Evolutionary conservation across 2,329 filamentous ascomycete species (phyloP).

Genomic region (Dichotomopilus funicola): DNA sequence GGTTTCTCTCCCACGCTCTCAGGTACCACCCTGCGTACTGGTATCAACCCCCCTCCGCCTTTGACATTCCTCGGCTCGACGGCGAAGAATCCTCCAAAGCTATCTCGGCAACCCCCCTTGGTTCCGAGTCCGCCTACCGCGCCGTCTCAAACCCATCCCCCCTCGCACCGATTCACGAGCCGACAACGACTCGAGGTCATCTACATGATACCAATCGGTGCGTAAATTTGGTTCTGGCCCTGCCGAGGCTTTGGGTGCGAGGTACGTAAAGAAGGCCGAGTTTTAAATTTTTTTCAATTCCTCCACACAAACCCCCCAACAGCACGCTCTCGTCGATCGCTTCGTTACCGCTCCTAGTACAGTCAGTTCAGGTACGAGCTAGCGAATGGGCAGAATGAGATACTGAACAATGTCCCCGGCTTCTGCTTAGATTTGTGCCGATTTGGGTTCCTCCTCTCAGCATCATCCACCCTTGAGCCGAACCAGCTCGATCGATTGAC

Average conservation of each 20-base stretch:
- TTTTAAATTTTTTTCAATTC: conserved; percentile 8
- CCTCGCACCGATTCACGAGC: conserved; percentile 7
- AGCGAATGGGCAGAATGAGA: conserved; percentile 15
- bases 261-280: conserved; percentile 18
- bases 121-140: conserved; percentile 19
- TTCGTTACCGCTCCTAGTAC: conserved; percentile 16
- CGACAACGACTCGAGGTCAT: conserved; percentile 10
- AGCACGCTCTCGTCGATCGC: conserved; percentile 1
- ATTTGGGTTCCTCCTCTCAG: conserved; percentile 27
- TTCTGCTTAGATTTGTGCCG: conserved; percentile 38
- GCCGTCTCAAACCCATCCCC: conserved; percentile 7
- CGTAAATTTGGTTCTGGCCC: conserved; percentile 21
- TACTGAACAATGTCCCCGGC: conserved; percentile 26
- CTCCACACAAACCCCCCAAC: conserved; percentile 2
- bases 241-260: conserved; percentile 24
- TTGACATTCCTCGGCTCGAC: conserved; percentile 39
- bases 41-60: conserved; percentile 10
- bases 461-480: conserved; percentile 34
- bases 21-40: conserved; percentile 14
- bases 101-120: conserved; percentile 33
- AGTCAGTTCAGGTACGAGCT: conserved; percentile 13
- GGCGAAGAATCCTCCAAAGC: conserved; percentile 36
- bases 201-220: conserved; percentile 25
- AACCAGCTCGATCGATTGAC: conserved; percentile 34
- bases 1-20: conserved; percentile 17